These are phyloP conservation scores for Pestalotiopsis sp. DNA, from an alignment of 2,329 filamentous ascomycete species.

Conservation along the genomic window DNA sequence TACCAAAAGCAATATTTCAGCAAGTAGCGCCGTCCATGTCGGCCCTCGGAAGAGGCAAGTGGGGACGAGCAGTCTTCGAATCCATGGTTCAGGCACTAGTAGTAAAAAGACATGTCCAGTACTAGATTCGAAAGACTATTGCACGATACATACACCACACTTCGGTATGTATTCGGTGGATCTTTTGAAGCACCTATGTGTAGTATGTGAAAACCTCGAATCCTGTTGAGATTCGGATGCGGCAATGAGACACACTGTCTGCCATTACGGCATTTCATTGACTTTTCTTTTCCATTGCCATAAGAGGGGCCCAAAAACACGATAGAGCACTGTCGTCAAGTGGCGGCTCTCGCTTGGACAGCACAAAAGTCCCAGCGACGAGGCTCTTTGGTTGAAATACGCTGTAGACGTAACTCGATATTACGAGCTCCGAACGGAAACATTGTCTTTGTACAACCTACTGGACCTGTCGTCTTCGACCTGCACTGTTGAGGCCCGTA, in stretches of 20 bases:
- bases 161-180: background rate
- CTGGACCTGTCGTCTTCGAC: background rate
- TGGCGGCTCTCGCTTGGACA: background rate
- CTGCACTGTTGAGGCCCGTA: background rate
- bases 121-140: background rate
- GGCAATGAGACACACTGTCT: background rate
- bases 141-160: background rate
- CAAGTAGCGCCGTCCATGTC: background rate
- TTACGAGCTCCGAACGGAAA: conserved; percentile 1
- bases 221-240: background rate
- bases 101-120: background rate
- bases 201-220: background rate
- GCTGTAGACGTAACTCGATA: conserved; percentile 7
- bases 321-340: background rate
- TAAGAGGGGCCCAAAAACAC: background rate
- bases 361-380: conserved; percentile 8
- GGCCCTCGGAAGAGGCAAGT: background rate
- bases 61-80: background rate
- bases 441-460: background rate
- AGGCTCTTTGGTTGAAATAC: conserved; percentile 16
- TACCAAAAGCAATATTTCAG: background rate
- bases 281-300: background rate
- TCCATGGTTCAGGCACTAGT: background rate
- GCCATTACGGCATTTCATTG: background rate
- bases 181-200: background rate